Base-by-base conservation (phyloP, 495 filamentous ascomycete genomes). In the Neurospora sp. region DNA sequence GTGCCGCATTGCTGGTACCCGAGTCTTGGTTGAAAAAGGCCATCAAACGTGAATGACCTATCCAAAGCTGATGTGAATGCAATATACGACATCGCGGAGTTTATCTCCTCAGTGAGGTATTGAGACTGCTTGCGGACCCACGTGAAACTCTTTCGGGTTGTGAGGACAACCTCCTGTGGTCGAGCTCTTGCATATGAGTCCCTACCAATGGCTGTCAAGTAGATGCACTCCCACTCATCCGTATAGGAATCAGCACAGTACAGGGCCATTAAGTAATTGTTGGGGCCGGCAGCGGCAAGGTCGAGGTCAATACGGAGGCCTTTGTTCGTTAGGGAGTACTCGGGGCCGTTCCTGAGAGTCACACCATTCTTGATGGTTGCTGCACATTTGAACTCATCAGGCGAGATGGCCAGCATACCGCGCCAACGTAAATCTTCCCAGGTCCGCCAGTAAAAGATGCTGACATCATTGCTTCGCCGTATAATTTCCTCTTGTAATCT, bases 401-500 rank as follows among this genome's bases (percentile, higher is more conserved):
- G 53, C 20, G 53, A 27, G 53, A 3, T 31, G 22, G 53, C 53
- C 20, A 61, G 12, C 16, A 61, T 61, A 9, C 53, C 53, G 22
- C 53, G 22, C 53, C 53, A 61, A 10, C 20, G 10, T 14, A 22
- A 1, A 14, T 31, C 59, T 16, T 61, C 22, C 22, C 10, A 9
- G n/a, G 53, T 8, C 2, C 12, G 22, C 78, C 76, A 79, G n/a
- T 37, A 70, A 38, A 79, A 75, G 5, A 79, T 73, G 4, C 76
- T 76, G 44, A 75, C 20, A 68, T 79, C 78, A 40, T 71, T 61
- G 37, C 38, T 74, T 16, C 69, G 65, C 12, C 69, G 69, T 39
- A 78, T 71, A 10, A 80, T 78, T 68, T 76, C 78, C 68, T 80
- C 78, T 42, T 80, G 78, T 35, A 80, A 69, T 20, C 78, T 39